A percentile compares a stretch with the other conserved stretches of the same genome.
These are phyloP conservation scores for Smallanthus sonchifolius DNA, from an alignment of 129 eudicot genomes.

Conservation along the genomic window DNA sequence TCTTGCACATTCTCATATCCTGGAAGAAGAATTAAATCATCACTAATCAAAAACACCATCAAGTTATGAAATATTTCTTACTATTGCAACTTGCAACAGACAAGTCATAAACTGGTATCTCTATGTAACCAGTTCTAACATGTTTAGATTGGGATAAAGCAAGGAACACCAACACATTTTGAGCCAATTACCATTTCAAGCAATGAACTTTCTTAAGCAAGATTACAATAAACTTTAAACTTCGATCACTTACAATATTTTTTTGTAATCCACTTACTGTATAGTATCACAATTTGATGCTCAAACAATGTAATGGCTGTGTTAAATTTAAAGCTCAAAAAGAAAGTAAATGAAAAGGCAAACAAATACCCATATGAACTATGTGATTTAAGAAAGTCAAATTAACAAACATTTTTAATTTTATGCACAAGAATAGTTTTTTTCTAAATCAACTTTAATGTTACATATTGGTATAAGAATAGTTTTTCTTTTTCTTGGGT, in stretches of 20 bases:
- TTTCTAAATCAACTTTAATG: not conserved
- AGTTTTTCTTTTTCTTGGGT: too few relatives aligned
- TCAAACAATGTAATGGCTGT: not conserved
- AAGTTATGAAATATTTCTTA: not conserved
- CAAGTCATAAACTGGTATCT: not conserved
- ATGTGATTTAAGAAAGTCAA: conserved; percentile 15
- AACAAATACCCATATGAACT: not conserved
- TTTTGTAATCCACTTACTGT: not conserved
- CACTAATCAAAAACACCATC: not conserved
- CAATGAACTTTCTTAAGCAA: not conserved
- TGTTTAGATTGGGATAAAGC: not conserved
- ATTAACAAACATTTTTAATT: not conserved
- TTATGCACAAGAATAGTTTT: not conserved
- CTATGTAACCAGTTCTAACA: not conserved
- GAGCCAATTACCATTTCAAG: not conserved
- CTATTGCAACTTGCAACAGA: too few relatives aligned
- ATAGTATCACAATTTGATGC: not conserved
- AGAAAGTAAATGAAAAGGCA: too few relatives aligned
- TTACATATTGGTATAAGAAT: not conserved
- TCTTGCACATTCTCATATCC: conserved; percentile 47
- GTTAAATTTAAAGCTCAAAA: not conserved
- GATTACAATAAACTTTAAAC: not conserved
- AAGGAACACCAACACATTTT: not conserved
- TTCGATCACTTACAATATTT: not conserved
- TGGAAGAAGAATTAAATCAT: conserved; percentile 15